Evolutionary conservation across 345 rosid genomes (phyloP).

Genomic region (Gynandropsis gynandra): DNA sequence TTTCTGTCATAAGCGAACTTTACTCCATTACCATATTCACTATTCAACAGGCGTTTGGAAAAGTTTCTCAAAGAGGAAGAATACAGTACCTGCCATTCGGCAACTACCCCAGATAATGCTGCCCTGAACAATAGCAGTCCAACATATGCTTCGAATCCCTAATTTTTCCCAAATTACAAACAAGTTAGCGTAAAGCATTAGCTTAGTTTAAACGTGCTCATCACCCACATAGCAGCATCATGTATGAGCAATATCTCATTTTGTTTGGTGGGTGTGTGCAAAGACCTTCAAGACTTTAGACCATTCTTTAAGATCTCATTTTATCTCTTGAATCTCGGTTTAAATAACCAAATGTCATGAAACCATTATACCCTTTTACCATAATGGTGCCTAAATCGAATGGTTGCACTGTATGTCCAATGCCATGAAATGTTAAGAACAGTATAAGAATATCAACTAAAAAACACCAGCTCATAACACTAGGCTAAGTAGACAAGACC

Average conservation of each 20-base stretch:
- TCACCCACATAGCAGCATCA: neutral
- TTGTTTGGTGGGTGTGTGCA: neutral
- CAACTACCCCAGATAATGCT: slow-evolving; percentile 60
- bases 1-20: too few species aligned
- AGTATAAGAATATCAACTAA: slow-evolving; percentile 2
- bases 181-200: neutral
- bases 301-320: slow-evolving; percentile 7
- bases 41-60: too few species aligned
- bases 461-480: slow-evolving; percentile 5
- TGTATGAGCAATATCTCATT: slow-evolving; percentile 1
- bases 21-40: too few species aligned
- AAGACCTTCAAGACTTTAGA: slow-evolving; percentile 7
- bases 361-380: too few species aligned
- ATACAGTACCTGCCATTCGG: slow-evolving; percentile 85
- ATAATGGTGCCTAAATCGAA: too few species aligned
- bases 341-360: neutral
- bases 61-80: neutral
- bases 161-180: slow-evolving; percentile 12
- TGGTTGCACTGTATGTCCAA: too few species aligned
- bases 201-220: slow-evolving; percentile 7
- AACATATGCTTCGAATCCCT: slow-evolving; percentile 96
- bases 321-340: slow-evolving; percentile 3
- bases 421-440: too few species aligned
- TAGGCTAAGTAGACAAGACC: neutral
- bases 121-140: slow-evolving; percentile 81